phyloP scores from a whole-genome alignment of 139 green algal genomes.

The Coelastrella sp. region DNA sequence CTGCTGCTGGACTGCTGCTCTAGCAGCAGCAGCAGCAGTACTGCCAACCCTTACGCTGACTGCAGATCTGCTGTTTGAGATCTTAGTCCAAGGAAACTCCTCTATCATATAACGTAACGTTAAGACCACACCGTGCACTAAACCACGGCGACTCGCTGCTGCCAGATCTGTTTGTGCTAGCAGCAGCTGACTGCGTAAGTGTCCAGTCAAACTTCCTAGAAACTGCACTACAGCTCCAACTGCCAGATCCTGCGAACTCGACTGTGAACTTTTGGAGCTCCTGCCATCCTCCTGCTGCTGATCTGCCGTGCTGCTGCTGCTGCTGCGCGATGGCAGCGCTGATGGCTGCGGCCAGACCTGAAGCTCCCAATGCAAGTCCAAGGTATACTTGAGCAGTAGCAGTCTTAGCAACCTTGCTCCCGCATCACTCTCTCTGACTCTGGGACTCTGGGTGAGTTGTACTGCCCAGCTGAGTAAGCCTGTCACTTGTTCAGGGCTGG shows the following conservation, averaged over 20 bases:
- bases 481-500: slow-evolving; percentile 53
- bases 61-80: background rate
- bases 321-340: background rate
- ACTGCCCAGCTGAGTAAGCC: slow-evolving; percentile 73
- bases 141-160: slow-evolving; percentile 65
- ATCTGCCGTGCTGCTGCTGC: background rate
- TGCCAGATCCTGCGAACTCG: background rate
- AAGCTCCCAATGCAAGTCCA: slow-evolving; percentile 74
- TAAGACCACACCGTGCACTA: slow-evolving; percentile 86
- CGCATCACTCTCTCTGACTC: slow-evolving; percentile 83
- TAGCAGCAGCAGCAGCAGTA: slow-evolving; percentile 1
- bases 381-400: slow-evolving; percentile 85
- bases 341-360: background rate
- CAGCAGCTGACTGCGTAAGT: background rate
- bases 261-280: background rate
- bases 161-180: slow-evolving; percentile 65
- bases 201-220: background rate
- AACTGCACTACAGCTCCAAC: background rate
- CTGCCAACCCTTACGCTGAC: background rate
- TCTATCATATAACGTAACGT: slow-evolving; percentile 64
- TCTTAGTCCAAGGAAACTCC: slow-evolving; percentile 38
- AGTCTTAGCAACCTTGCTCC: slow-evolving; percentile 82
- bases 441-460: slow-evolving; percentile 76
- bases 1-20: background rate
- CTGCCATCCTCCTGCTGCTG: background rate